Conservation (phyloP, 345 rosid species). For the Noccaea bulbosa region DNA sequence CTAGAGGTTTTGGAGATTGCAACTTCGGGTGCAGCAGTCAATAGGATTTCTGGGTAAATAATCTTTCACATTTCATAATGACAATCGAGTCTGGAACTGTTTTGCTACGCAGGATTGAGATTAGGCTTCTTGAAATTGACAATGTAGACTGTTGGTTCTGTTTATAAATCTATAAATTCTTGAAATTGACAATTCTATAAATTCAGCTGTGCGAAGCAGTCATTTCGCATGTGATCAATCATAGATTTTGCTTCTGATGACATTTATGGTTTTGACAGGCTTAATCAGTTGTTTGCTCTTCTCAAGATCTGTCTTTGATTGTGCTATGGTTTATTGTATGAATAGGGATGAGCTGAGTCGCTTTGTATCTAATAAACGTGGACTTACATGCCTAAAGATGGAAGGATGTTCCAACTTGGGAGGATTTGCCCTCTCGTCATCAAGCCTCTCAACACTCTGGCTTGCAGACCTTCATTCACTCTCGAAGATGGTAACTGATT, state of each 20-base stretch:
- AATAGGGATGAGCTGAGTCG: constrained; percentile 90
- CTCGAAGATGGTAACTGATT: constrained; percentile 70
- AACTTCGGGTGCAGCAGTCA: constrained; percentile 58
- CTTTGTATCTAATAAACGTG: constrained; percentile 90
- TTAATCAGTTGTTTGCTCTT: constrained; percentile 20
- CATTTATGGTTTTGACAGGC: neutral
- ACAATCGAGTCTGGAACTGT: neutral
- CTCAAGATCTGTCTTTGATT: constrained; percentile 22
- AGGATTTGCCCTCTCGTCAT: constrained; percentile 73
- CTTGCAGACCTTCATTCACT: constrained; percentile 79
- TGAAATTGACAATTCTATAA: neutral
- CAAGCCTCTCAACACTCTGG: constrained; percentile 87
- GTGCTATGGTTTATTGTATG: constrained; percentile 23
- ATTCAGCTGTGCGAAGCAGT: neutral
- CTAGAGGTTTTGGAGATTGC: constrained; percentile 84
- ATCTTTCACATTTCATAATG: neutral
- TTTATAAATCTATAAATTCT: neutral
- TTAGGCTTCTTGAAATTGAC: neutral
- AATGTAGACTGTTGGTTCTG: constrained; percentile 8
- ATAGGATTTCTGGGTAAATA: constrained; percentile 86
- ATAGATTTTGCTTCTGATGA: neutral
- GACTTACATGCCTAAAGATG: constrained; percentile 84
- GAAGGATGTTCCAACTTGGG: constrained; percentile 93
- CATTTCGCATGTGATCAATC: neutral
- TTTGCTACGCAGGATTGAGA: constrained; percentile 14